Conservation (phyloP, 306 rosid genomes). For the Coriaria nepalensis region DNA sequence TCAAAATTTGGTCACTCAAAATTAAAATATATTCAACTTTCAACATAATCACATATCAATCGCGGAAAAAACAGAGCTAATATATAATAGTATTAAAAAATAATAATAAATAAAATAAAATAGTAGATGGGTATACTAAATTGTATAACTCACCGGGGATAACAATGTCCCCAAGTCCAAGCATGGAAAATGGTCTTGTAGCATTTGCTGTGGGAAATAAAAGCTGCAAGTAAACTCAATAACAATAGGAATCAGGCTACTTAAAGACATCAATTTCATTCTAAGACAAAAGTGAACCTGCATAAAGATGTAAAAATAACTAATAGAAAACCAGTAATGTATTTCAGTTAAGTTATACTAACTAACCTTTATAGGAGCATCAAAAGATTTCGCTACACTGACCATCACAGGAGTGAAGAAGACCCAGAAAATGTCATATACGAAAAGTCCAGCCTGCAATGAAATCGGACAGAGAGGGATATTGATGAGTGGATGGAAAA, state of each 20-base stretch:
- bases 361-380: conserved; percentile 96
- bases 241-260: conserved; percentile 10
- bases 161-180: conserved; percentile 99
- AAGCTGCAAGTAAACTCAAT: conserved; percentile 46
- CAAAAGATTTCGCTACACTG: conserved; percentile 98
- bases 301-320: neutral
- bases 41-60: too few relatives aligned
- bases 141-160: conserved; percentile 70
- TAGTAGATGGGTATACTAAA: neutral
- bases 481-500: neutral
- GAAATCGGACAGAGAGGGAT: conserved; percentile 16
- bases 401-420: conserved; percentile 99
- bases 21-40: too few relatives aligned
- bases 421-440: conserved; percentile 98
- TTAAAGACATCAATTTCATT: conserved; percentile 3
- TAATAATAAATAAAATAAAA: too few relatives aligned
- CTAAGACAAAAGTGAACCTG: neutral
- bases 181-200: conserved; percentile 90
- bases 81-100: too few relatives aligned
- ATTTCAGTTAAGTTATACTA: conserved; percentile 10
- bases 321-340: neutral
- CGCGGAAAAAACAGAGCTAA: too few relatives aligned
- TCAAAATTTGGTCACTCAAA: too few relatives aligned
- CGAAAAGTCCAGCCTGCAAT: conserved; percentile 85
- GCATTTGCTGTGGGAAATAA: conserved; percentile 89